Conservation (phyloP, 1,284 basidiomycete species). For the Anthracocystis setariae region DNA sequence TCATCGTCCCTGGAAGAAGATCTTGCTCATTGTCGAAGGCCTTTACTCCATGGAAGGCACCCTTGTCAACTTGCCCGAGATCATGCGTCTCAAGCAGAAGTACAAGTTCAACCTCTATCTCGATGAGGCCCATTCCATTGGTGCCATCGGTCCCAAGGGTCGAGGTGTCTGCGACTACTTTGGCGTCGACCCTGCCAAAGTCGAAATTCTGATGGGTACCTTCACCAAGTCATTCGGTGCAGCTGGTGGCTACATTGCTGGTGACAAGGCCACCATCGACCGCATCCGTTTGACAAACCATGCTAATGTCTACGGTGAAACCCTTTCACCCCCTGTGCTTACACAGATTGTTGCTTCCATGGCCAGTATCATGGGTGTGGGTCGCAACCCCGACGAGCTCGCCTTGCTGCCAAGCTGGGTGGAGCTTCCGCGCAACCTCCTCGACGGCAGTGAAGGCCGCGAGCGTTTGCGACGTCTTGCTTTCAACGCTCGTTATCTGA, state of each 20-base stretch:
- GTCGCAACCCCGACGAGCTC: conserved; percentile 51
- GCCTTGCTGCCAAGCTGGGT: conserved; percentile 64
- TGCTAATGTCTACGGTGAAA: conserved; percentile 86
- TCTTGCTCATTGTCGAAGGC: conserved; percentile 92
- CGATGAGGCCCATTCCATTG: conserved; percentile 97
- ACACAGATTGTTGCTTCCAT: conserved; percentile 91
- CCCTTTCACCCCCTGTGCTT: conserved; percentile 88
- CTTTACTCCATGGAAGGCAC: conserved; percentile 99
- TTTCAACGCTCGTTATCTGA: conserved; percentile 94
- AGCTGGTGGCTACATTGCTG: conserved; percentile 93
- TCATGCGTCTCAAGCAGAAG: conserved; percentile 88
- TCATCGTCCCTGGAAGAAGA: conserved; percentile 98
- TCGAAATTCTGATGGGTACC: conserved; percentile 98
- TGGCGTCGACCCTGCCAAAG: conserved; percentile 79
- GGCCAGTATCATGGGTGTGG: conserved; percentile 90
- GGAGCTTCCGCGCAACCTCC: conserved; percentile 53
- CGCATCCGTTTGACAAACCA: conserved; percentile 84
- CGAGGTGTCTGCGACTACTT: conserved; percentile 97
- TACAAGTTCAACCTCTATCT: conserved; percentile 99
- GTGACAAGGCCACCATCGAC: conserved; percentile 81
- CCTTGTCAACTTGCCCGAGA: conserved; percentile 81
- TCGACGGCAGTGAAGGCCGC: conserved; percentile 75
- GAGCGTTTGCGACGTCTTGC: conserved; percentile 85
- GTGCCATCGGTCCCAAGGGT: conserved; percentile 90
- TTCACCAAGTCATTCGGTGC: conserved; percentile 99